Evolutionary conservation across 371 early-diverging fungal species (phyloP).

Genomic region (Actinomucor elegans): DNA sequence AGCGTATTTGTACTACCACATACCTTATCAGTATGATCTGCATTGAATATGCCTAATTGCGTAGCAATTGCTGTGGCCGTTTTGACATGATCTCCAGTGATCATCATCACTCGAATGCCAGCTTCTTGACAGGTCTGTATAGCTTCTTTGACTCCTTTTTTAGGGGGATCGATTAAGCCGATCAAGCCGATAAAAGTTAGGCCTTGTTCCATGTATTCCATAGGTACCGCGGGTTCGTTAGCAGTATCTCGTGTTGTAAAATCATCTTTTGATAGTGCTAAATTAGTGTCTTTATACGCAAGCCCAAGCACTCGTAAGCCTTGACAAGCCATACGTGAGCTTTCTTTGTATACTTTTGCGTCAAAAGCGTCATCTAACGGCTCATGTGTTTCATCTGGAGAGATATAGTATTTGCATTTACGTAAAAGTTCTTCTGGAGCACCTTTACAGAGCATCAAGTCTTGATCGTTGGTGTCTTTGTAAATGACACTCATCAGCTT

Average conservation of each 20-base stretch:
- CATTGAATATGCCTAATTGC: constrained; percentile 79
- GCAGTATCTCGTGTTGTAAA: too few relatives aligned
- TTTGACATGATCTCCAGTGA: constrained; percentile 90
- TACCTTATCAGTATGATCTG: constrained; percentile 1
- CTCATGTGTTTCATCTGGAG: background rate
- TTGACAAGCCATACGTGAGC: constrained; percentile 39
- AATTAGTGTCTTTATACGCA: too few relatives aligned
- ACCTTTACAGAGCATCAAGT: constrained; percentile 63
- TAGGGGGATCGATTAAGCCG: constrained; percentile 89
- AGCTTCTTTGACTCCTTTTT: constrained; percentile 77
- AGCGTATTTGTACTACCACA: too few relatives aligned
- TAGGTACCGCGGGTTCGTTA: too few relatives aligned
- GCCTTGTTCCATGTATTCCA: constrained; percentile 58
- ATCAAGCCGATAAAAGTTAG: constrained; percentile 84
- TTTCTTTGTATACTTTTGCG: background rate
- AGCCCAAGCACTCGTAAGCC: constrained; percentile 8
- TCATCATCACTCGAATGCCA: constrained; percentile 89
- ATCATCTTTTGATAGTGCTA: background rate
- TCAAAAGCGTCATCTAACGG: background rate
- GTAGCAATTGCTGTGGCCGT: constrained; percentile 82
- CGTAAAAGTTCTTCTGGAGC: constrained; percentile 49
- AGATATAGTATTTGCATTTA: background rate
- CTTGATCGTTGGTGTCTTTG: constrained; percentile 8
- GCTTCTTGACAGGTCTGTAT: constrained; percentile 53
- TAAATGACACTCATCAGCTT: constrained; percentile 72